These are phyloP conservation scores for Ganoderma resinaceum DNA, from an alignment of 1,284 basidiomycete genomes.

Conservation along the genomic window DNA sequence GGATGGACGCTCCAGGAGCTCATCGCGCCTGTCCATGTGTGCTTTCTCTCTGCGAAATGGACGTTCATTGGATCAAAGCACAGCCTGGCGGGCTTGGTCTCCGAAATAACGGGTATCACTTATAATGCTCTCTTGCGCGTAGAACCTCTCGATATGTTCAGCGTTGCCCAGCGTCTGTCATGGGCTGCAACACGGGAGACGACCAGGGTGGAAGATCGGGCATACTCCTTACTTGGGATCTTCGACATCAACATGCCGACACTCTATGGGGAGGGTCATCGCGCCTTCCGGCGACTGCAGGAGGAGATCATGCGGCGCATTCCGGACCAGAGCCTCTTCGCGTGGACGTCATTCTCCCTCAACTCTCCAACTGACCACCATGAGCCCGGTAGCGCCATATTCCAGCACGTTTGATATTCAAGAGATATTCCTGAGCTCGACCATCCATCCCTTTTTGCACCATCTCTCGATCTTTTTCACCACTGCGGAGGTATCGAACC, in stretches of 20 bases:
- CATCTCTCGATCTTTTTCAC: not conserved
- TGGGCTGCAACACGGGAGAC: not conserved
- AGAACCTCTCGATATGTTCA: not conserved
- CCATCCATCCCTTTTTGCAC: not conserved
- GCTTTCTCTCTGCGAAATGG: conserved; percentile 5
- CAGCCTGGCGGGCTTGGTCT: not conserved
- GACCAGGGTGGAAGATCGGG: not conserved
- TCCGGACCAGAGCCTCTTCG: conserved; percentile 1
- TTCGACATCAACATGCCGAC: not conserved
- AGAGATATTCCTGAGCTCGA: not conserved
- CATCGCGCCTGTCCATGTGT: not conserved
- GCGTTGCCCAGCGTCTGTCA: not conserved
- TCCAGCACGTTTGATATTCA: too few relatives aligned
- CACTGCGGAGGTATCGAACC: not conserved
- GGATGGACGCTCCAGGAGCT: conserved; percentile 21
- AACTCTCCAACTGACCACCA: not conserved
- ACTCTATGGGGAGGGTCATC: not conserved
- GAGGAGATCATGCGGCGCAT: conserved; percentile 2
- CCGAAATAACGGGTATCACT: not conserved
- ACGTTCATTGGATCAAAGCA: not conserved
- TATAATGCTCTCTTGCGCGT: not conserved
- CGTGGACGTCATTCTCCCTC: not conserved
- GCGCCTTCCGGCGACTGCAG: not conserved
- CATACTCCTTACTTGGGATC: not conserved
- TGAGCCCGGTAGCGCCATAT: too few relatives aligned